Base-by-base conservation (phyloP, 2,329 filamentous ascomycete genomes). In the Aspergillus arachidicola region DNA sequence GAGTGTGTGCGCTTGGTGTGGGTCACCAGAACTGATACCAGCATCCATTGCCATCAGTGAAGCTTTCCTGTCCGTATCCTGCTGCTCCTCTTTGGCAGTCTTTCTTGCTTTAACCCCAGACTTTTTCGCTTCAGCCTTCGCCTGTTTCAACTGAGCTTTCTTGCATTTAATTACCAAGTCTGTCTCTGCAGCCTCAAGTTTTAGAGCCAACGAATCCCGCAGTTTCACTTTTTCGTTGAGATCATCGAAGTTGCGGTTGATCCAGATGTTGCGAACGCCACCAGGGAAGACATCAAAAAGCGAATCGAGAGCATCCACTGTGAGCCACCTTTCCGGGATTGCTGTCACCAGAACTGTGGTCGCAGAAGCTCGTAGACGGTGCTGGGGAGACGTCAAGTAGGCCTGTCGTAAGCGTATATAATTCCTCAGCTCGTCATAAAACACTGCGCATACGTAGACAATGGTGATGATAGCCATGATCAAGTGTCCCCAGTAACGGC, bases 211-310 rank as follows among this genome's bases (percentile, higher is more conserved):
- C 10, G 85, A 80, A 64, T 93, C 87, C 51, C 95, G 87, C 66
- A 87, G 81, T 56, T 91, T 86, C 53, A 98, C 91, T 75, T 98
- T 98, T 65, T 94, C 90, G 54, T 92, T 85, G 12, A 99, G 85
- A 10, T 89, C 85, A 50, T 94, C 92, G 68, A 93, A 90, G 73
- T 99, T 92, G 65, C 94, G 87, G 64, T 97, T 99, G 71, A 99
- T 89, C 94, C 94, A 99, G 54, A 99, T 91, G 69, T 98, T 98
- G 64, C 92, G 88, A 73, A 99, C 90, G 34, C 95, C 95, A 23
- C 95, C 95, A 0, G 95, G 95, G 70, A 97, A 98, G 1, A 98
- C 94, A 75, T 99, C 95, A 72, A 96, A 99, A 0, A 99, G 83
- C 0, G 90, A 91, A 62, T 88, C 86, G 5, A 99, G 84, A 0